phyloP scores from a whole-genome alignment of 306 rosid genomes.

The Gastrolobium villosum region DNA sequence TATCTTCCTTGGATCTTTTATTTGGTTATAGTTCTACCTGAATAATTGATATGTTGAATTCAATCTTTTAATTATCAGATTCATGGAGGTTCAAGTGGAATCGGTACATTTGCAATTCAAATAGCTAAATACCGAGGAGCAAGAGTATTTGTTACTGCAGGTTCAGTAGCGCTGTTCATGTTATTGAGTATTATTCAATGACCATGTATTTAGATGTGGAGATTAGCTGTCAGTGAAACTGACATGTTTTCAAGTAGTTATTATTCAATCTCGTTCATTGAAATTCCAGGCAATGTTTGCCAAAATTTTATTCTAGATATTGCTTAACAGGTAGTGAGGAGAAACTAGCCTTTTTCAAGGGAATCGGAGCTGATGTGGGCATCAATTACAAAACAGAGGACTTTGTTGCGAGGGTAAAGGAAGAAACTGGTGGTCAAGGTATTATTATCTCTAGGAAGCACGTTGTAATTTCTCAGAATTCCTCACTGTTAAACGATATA shows the following conservation, averaged over 20 bases:
- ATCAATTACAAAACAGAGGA: conserved; percentile 94
- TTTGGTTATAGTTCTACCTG: not conserved
- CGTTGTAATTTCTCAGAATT: not conserved
- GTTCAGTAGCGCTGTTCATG: conserved; percentile 48
- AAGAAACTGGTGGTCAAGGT: conserved; percentile 96
- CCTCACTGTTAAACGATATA: not conserved
- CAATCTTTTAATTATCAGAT: conserved; percentile 59
- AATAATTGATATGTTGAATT: conserved; percentile 2
- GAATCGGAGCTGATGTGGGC: conserved; percentile 85
- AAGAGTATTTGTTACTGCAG: conserved; percentile 89
- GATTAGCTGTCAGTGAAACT: not conserved
- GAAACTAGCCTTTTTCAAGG: conserved; percentile 80
- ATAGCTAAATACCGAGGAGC: conserved; percentile 81
- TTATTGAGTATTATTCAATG: not conserved
- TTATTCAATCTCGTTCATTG: not conserved
- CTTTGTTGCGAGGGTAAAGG: conserved; percentile 86
- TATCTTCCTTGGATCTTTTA: not conserved
- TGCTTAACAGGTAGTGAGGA: conserved; percentile 78
- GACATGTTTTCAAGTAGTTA: not conserved
- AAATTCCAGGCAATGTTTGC: conserved; percentile 30
- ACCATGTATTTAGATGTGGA: not conserved
- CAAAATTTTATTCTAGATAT: conserved; percentile 43
- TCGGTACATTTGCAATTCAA: conserved; percentile 97
- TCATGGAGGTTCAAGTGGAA: conserved; percentile 99
- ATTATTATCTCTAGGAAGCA: conserved; percentile 24